Conservation (phyloP, 768 basidiomycete genomes). For the Agaricus blazei region DNA sequence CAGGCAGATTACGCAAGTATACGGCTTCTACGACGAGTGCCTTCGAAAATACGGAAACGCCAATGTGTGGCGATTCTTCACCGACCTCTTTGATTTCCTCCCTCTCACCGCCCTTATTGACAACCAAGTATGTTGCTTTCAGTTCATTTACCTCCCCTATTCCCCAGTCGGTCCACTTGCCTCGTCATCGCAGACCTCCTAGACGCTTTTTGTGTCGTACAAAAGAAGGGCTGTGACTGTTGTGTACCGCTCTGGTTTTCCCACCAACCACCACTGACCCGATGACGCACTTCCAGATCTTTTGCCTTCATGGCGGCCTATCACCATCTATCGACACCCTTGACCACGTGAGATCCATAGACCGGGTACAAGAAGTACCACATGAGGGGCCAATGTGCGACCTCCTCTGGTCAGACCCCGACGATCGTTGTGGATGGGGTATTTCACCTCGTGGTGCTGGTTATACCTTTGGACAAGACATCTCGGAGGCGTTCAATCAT, state of each 20-base stretch:
- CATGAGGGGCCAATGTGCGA: conserved; percentile 99
- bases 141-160: conserved; percentile 2
- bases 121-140: conserved; percentile 79
- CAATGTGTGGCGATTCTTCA: conserved; percentile 99
- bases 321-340: conserved; percentile 99
- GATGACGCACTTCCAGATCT: conserved; percentile 60
- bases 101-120: conserved; percentile 97
- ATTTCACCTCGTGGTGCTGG: conserved; percentile 98
- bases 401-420: conserved; percentile 98
- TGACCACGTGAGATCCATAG: conserved; percentile 97
- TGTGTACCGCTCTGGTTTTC: conserved; percentile 7
- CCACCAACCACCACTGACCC: conserved; percentile 12
- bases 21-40: conserved; percentile 99
- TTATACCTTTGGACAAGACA: conserved; percentile 99
- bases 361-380: conserved; percentile 98
- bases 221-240: not conserved
- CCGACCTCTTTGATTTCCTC: conserved; percentile 96
- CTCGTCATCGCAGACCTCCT: too few relatives aligned
- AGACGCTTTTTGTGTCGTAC: not conserved
- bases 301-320: conserved; percentile 95
- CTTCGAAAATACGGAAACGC: conserved; percentile 99
- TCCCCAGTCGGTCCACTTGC: not conserved
- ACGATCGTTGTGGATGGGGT: conserved; percentile 99
- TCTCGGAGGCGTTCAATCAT: conserved; percentile 98
- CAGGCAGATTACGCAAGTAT: conserved; percentile 99